Evolutionary conservation across 768 basidiomycete genomes (phyloP).

Genomic region (Paxillus ammoniavirescens): DNA sequence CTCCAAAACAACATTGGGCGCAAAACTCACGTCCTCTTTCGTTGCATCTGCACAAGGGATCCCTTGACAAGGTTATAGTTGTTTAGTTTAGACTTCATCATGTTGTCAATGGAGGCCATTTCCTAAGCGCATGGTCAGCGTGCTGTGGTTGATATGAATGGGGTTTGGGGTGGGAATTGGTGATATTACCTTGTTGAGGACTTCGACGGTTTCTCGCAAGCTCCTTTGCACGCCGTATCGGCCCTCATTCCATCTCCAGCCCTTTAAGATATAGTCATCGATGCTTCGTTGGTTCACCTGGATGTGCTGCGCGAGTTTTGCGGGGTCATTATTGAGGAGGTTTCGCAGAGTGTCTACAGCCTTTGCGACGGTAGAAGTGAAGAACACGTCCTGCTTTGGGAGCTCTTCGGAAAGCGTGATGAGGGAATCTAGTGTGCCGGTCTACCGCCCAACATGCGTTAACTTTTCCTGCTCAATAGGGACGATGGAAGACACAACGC

Average conservation of each 20-base stretch:
- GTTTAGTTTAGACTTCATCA: conserved; percentile 88
- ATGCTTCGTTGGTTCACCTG: conserved; percentile 77
- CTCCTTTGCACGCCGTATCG: conserved; percentile 84
- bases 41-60: conserved; percentile 84
- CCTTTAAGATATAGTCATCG: conserved; percentile 74
- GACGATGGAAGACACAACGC: conserved; percentile 12
- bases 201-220: conserved; percentile 81
- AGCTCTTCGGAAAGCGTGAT: conserved; percentile 88
- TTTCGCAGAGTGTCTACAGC: conserved; percentile 91
- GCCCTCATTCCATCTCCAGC: conserved; percentile 93
- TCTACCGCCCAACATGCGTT: conserved; percentile 45
- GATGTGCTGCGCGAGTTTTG: conserved; percentile 71
- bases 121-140: conserved; percentile 49
- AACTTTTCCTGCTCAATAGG: conserved; percentile 1
- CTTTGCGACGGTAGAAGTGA: conserved; percentile 87
- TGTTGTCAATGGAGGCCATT: conserved; percentile 90
- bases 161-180: conserved; percentile 7
- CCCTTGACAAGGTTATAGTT: conserved; percentile 95
- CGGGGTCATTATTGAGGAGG: conserved; percentile 83
- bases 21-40: conserved; percentile 80
- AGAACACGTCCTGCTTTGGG: conserved; percentile 86
- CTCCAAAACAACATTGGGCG: neutral
- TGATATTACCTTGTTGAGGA: conserved; percentile 71
- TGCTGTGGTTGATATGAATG: conserved; percentile 22
- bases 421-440: conserved; percentile 89